Conservation (phyloP, 164 flowering plant species). For the Aristolochia fimbriata region DNA sequence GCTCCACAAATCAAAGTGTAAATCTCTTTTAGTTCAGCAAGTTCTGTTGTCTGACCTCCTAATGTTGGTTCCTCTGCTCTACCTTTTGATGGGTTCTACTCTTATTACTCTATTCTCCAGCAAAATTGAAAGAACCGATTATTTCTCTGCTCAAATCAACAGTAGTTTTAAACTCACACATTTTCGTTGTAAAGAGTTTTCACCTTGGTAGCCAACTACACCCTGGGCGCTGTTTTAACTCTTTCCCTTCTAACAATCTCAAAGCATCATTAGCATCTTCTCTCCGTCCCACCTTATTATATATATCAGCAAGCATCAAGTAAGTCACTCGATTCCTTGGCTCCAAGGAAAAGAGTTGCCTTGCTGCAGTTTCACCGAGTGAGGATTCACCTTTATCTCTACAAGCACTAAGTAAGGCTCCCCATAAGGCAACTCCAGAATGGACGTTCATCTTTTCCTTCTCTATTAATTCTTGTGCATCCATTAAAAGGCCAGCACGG, state of each 20-base stretch:
- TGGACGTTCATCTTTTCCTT: not conserved
- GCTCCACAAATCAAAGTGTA: too few species aligned
- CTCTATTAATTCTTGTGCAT: slow-evolving; percentile 5
- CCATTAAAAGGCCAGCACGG: slow-evolving; percentile 8
- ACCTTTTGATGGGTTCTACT: too few species aligned
- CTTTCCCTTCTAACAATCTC: slow-evolving; percentile 7
- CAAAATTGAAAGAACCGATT: too few species aligned
- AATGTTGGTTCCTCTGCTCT: too few species aligned
- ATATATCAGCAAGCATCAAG: slow-evolving; percentile 10
- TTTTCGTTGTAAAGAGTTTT: slow-evolving; percentile 21
- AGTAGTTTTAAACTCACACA: too few species aligned
- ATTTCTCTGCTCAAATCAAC: too few species aligned
- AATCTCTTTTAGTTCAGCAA: too few species aligned
- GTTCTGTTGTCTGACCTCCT: too few species aligned
- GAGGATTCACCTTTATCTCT: slow-evolving; percentile 3
- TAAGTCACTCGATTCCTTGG: not conserved
- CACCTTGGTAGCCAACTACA: slow-evolving; percentile 3
- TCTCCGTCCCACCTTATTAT: slow-evolving; percentile 3
- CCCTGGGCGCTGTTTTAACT: slow-evolving; percentile 4
- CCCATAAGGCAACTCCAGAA: slow-evolving; percentile 6
- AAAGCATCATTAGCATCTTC: slow-evolving; percentile 9
- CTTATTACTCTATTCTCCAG: too few species aligned
- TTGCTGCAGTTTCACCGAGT: too few species aligned
- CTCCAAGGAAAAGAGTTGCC: too few species aligned
- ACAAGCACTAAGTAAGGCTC: slow-evolving; percentile 13